phyloP scores from a whole-genome alignment of 192 early-diverging fungal genomes.

The Coemansia sp. region DNA sequence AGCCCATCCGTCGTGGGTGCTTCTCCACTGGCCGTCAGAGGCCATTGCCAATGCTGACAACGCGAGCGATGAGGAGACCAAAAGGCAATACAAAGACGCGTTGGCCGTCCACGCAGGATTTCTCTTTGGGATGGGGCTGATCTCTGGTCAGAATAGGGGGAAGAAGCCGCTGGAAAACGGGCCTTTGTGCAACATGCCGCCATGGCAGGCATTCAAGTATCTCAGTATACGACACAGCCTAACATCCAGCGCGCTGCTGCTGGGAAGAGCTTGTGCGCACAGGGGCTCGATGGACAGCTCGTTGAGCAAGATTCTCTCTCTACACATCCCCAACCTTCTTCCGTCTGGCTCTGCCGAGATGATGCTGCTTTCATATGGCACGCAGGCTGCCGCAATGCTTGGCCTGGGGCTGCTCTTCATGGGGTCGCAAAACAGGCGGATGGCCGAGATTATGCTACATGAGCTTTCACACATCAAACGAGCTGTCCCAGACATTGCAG shows the following conservation, averaged over 20 bases:
- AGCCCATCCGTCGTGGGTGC: conserved; percentile 79
- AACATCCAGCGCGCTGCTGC: conserved; percentile 71
- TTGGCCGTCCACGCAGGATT: conserved; percentile 76
- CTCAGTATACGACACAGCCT: conserved; percentile 69
- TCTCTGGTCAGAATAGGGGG: conserved; percentile 1
- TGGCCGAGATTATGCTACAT: conserved; percentile 72
- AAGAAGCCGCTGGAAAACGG: conserved; percentile 50
- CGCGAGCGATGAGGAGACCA: conserved; percentile 6
- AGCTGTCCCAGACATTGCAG: conserved; percentile 1
- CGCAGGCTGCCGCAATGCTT: conserved; percentile 70
- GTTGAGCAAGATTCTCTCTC: conserved; percentile 69
- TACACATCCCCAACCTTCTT: conserved; percentile 77
- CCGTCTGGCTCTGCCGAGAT: conserved; percentile 62
- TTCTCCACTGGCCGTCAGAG: conserved; percentile 64
- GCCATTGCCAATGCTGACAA: conserved; percentile 5
- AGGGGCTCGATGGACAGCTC: conserved; percentile 66
- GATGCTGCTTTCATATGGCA: conserved; percentile 63
- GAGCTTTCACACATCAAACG: conserved; percentile 52
- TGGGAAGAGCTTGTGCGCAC: conserved; percentile 75
- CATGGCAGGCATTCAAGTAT: conserved; percentile 67
- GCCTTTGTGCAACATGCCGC: conserved; percentile 67
- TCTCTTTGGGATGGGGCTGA: conserved; percentile 76
- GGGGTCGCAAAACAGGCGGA: conserved; percentile 67
- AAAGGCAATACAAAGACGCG: conserved; percentile 34
- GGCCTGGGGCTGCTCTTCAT: conserved; percentile 79